phyloP scores from a whole-genome alignment of 768 basidiomycete genomes.

The Multifurca ochricompacta region DNA sequence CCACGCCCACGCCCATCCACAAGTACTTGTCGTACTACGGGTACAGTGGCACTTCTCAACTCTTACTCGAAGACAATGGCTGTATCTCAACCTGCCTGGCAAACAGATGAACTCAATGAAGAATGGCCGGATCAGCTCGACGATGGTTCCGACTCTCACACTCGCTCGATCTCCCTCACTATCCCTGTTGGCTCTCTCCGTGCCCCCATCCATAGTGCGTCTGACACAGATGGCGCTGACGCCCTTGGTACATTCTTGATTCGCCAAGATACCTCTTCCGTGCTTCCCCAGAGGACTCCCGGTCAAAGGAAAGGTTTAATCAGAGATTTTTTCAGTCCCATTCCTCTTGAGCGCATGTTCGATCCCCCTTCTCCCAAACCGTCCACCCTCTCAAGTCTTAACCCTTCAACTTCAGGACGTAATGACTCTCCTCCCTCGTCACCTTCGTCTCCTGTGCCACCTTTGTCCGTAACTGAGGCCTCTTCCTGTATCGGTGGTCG shows the following conservation, averaged over 20 bases:
- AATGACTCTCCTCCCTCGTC: constrained; percentile 31
- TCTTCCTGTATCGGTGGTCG: neutral
- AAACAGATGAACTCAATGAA: constrained; percentile 83
- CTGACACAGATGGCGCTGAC: constrained; percentile 26
- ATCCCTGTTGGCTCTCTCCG: constrained; percentile 44
- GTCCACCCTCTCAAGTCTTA: constrained; percentile 20
- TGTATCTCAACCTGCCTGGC: constrained; percentile 57
- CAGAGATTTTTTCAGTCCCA: constrained; percentile 83
- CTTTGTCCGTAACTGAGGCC: neutral
- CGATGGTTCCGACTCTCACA: constrained; percentile 30
- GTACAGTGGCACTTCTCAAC: too few relatives aligned
- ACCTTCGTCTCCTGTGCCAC: constrained; percentile 16
- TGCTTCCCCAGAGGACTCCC: constrained; percentile 59
- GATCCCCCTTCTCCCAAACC: constrained; percentile 78
- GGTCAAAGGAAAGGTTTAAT: constrained; percentile 52
- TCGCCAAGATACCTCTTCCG: constrained; percentile 54
- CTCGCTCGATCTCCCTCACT: constrained; percentile 30
- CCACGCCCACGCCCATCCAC: too few relatives aligned
- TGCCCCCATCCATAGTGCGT: constrained; percentile 27
- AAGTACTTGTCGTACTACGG: too few relatives aligned
- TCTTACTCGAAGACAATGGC: neutral
- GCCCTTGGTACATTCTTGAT: constrained; percentile 68
- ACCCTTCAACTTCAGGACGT: constrained; percentile 22
- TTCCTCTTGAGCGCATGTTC: constrained; percentile 87
- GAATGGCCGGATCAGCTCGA: constrained; percentile 77